Evolutionary conservation across 2,329 filamentous ascomycete species (phyloP).

Genomic region (Aspergillus novofumigatus): DNA sequence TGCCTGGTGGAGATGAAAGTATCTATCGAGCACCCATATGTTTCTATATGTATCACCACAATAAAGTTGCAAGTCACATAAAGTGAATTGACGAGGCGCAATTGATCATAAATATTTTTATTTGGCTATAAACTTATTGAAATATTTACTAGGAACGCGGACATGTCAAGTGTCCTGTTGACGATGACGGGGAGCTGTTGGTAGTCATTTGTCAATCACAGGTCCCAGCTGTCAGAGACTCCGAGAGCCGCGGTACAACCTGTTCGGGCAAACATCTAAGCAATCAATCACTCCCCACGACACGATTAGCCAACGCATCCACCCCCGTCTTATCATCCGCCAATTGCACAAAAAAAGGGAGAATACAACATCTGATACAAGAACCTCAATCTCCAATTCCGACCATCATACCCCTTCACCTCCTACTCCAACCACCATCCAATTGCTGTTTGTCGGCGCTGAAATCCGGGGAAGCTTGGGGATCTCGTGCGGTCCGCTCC

Average conservation of each 20-base stretch:
- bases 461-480: constrained; percentile 18
- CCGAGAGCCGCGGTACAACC: constrained; percentile 33
- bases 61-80: not conserved
- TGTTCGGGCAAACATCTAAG: not conserved
- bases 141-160: not conserved
- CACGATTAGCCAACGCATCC: constrained; percentile 8
- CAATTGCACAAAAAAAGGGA: not conserved
- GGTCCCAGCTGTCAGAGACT: constrained; percentile 12
- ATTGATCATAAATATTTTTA: no score
- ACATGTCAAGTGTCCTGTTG: not conserved
- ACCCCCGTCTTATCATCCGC: not conserved
- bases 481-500: not conserved
- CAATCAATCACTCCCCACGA: constrained; percentile 4
- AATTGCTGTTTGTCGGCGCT: not conserved
- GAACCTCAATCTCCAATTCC: not conserved
- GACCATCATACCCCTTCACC: not conserved
- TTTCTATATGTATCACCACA: not conserved
- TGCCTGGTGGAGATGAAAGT: not conserved
- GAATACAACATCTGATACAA: not conserved
- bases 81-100: not conserved
- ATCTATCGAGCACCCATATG: constrained; percentile 5
- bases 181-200: not conserved
- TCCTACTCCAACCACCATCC: not conserved
- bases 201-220: constrained; percentile 25
- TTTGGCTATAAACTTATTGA: not conserved